Percentiles rank a stretch among this genome's conserved stretches.
These are phyloP conservation scores for Arthromyces matolae DNA, from an alignment of 768 basidiomycete genomes.

Conservation along the genomic window DNA sequence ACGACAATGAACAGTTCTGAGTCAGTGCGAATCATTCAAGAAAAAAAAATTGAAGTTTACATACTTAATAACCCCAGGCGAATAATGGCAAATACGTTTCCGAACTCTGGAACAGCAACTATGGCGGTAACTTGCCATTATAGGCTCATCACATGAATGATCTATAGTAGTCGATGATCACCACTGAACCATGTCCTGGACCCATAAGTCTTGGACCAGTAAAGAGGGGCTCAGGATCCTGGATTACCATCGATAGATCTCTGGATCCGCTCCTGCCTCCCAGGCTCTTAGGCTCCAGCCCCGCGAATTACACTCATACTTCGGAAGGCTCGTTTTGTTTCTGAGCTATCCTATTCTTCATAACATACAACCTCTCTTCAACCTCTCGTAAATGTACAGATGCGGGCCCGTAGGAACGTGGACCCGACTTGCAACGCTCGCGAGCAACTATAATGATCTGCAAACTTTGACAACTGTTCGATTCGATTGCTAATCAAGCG, in stretches of 20 bases:
- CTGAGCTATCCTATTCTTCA: too few relatives aligned
- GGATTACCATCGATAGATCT: neutral
- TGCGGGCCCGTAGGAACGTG: neutral
- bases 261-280: too few relatives aligned
- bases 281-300: too few relatives aligned
- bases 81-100: constrained; percentile 1
- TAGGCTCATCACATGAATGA: constrained; percentile 8
- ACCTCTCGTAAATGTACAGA: neutral
- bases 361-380: too few relatives aligned
- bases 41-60: too few relatives aligned
- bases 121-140: neutral
- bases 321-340: too few relatives aligned
- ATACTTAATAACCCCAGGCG: neutral
- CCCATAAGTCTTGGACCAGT: too few relatives aligned
- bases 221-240: too few relatives aligned
- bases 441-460: constrained; percentile 2
- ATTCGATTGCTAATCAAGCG: constrained; percentile 1
- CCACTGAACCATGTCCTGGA: too few relatives aligned
- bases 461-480: constrained; percentile 1
- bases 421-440: neutral
- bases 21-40: neutral
- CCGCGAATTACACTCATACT: too few relatives aligned
- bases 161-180: neutral
- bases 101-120: neutral
- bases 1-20: too few relatives aligned